Conservation (phyloP, 176 grass and related monocot genomes). For the Triticum urartu region DNA sequence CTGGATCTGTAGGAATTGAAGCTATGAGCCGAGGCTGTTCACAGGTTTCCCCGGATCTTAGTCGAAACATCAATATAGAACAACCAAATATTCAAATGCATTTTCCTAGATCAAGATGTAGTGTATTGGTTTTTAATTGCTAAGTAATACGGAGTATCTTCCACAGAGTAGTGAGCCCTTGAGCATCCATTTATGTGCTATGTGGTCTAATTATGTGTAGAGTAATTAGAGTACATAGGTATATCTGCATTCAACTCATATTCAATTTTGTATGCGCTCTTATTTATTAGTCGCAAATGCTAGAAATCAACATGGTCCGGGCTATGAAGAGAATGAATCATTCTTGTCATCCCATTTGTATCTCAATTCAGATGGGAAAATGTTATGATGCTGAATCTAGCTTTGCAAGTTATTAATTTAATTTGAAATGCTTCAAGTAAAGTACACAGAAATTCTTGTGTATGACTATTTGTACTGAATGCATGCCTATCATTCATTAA, state of each 20-base stretch:
- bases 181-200: conserved; percentile 12
- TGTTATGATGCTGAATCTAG: neutral
- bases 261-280: neutral
- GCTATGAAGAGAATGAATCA: neutral
- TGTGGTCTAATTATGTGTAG: neutral
- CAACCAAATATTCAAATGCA: neutral
- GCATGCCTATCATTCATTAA: neutral
- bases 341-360: neutral
- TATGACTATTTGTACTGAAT: neutral
- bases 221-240: neutral
- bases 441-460: neutral
- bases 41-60: conserved; percentile 47
- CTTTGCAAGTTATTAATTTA: conserved; percentile 21
- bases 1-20: conserved; percentile 98
- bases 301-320: neutral
- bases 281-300: neutral
- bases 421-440: neutral
- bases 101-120: neutral
- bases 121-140: neutral
- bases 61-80: conserved; percentile 1
- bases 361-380: neutral
- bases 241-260: neutral
- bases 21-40: conserved; percentile 97
- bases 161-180: neutral
- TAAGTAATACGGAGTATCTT: neutral